Base-by-base conservation (phyloP, 495 filamentous ascomycete genomes). In the Aspergillus ostianus region DNA sequence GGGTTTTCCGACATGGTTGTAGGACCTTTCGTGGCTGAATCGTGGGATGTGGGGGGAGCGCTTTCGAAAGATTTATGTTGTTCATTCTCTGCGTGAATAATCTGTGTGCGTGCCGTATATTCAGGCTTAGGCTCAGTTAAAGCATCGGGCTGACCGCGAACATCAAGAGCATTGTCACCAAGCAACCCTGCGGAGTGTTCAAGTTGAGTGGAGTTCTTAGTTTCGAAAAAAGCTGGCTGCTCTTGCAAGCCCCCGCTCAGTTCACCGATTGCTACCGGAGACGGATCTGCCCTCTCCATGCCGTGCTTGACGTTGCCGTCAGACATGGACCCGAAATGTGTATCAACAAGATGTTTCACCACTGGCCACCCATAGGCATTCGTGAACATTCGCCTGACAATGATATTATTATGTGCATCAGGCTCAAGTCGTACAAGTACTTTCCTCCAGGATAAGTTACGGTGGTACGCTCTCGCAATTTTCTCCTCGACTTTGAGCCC, bases 301-400 rank as follows among this genome's bases (percentile, higher is more conserved):
- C 70, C 74, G 21, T 70, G 68, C 63, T 84, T 81, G 21, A 77
- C 30, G 21, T 84, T 83, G 65, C 92, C 90, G 3, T 82, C 75
- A 2, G 78, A 83, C 21, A 73, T 77, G 44, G 83, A 83, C 47
- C 84, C 87, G 66, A 98, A 98, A 67, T 98, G 94, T 0, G 91
- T 91, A 67, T 97, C 92, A 48, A 93, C 90, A 2, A 98, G 75
- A 70, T 98, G 94, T 68, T 96, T 90, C 50, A 97, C 80, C 6
- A 98, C 94, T 0, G 93, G 93, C 94, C 94, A 98, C 4, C 94
- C 94, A 67, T 96, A 96, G 0, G 94, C 94, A 70, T 98, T 98
- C 57, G 92, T 88, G 64, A 98, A 98, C 85, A 90, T 93, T 30
- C 94, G 86, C 26, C 94, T 88, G 19, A 98, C 94, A 59, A 97